A percentile compares a stretch with the other conserved stretches of the same genome.
These are phyloP conservation scores for Anisodus acutangulus DNA, from an alignment of 257 asterid genomes.

Conservation along the genomic window DNA sequence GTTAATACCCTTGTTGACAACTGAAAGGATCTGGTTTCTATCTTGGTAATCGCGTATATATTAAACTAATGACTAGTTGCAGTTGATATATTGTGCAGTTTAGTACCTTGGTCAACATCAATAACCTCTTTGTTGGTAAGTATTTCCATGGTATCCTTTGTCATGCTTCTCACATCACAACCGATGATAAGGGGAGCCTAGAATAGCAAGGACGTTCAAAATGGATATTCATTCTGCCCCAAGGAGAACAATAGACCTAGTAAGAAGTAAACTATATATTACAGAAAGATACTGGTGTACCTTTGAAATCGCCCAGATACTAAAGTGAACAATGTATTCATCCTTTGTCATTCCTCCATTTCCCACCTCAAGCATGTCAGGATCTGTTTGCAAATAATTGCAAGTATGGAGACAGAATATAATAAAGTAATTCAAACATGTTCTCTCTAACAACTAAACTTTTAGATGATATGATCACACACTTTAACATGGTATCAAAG, in stretches of 20 bases:
- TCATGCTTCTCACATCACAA: conserved; percentile 71
- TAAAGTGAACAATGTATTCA: conserved; percentile 81
- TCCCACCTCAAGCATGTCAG: conserved; percentile 98
- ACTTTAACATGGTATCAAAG: not conserved
- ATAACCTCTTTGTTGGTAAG: conserved; percentile 75
- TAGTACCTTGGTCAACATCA: conserved; percentile 75
- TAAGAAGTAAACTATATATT: not conserved
- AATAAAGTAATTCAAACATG: not conserved
- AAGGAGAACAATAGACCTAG: not conserved
- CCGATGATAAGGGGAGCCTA: conserved; percentile 94
- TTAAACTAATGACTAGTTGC: not conserved
- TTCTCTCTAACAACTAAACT: not conserved
- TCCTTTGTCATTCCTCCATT: conserved; percentile 91
- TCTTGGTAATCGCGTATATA: not conserved
- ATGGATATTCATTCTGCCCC: not conserved
- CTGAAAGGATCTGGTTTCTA: not conserved
- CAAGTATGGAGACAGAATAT: not conserved
- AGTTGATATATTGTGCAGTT: not conserved
- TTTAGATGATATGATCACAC: not conserved
- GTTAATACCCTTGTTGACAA: not conserved
- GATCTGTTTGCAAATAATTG: conserved; percentile 50
- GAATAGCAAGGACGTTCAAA: not conserved
- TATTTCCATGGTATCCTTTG: conserved; percentile 60
- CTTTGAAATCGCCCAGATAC: conserved; percentile 93
- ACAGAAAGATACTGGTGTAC: conserved; percentile 33